Percentiles rank a stretch among this genome's conserved stretches.
These are phyloP conservation scores for Nemania bipapillata DNA, from an alignment of 2,329 filamentous ascomycete genomes.

Conservation along the genomic window DNA sequence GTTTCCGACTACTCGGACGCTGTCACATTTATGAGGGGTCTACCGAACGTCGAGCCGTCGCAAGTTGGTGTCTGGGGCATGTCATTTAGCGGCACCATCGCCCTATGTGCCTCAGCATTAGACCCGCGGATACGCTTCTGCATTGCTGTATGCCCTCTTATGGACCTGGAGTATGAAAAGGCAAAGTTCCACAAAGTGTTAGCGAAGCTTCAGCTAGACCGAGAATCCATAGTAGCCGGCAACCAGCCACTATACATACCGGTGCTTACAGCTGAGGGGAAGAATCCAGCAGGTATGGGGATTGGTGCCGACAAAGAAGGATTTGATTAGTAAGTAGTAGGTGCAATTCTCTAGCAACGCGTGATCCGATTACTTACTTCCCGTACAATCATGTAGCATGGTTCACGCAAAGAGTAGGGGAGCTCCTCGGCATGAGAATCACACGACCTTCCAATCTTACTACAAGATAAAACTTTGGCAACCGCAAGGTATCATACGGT, in stretches of 20 bases:
- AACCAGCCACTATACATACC: conserved; percentile 55
- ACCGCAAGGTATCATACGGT: too few relatives aligned
- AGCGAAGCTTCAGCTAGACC: conserved; percentile 51
- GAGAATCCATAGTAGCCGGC: conserved; percentile 54
- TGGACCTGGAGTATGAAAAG: conserved; percentile 23
- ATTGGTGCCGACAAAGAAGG: conserved; percentile 3
- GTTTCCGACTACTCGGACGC: conserved; percentile 51
- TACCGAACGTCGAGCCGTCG: conserved; percentile 52
- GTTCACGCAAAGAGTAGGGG: too few relatives aligned
- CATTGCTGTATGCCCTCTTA: conserved; percentile 44
- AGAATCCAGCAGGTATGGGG: conserved; percentile 53
- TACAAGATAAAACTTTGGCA: too few relatives aligned
- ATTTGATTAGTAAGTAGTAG: too few relatives aligned
- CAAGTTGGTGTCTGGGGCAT: conserved; percentile 50
- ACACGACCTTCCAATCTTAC: too few relatives aligned
- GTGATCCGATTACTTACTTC: too few relatives aligned
- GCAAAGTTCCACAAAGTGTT: conserved; percentile 43
- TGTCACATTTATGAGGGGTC: conserved; percentile 60
- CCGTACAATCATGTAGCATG: too few relatives aligned
- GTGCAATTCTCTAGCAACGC: too few relatives aligned
- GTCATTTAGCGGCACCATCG: conserved; percentile 47
- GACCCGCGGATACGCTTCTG: conserved; percentile 46
- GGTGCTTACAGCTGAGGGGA: conserved; percentile 52
- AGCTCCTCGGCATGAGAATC: too few relatives aligned
- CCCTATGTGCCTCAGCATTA: conserved; percentile 46